These are phyloP conservation scores for Trichoderma oligosporum DNA, from an alignment of 2,329 filamentous ascomycete genomes.

Conservation along the genomic window DNA sequence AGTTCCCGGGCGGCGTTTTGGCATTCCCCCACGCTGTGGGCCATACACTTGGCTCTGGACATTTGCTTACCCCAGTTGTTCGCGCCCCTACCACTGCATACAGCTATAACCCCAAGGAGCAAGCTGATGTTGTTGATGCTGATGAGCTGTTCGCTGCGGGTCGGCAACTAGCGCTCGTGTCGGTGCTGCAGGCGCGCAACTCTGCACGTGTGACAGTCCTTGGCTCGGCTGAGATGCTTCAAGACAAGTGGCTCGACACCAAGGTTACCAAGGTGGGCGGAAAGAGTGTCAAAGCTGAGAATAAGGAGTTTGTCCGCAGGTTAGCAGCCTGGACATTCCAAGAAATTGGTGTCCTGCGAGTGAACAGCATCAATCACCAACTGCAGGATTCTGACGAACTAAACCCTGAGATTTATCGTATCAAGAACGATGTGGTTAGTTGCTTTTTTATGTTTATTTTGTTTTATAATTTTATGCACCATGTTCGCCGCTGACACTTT, in stretches of 20 bases:
- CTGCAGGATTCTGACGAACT: constrained; percentile 52
- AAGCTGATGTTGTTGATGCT: constrained; percentile 56
- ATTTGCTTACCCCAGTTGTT: constrained; percentile 76
- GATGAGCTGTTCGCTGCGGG: constrained; percentile 86
- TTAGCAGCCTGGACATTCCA: constrained; percentile 95
- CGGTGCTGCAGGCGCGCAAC: constrained; percentile 85
- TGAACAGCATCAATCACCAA: constrained; percentile 79
- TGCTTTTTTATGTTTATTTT: background rate
- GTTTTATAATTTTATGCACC: background rate
- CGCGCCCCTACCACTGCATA: constrained; percentile 83
- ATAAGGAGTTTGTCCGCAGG: constrained; percentile 80
- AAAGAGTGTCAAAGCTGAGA: constrained; percentile 61
- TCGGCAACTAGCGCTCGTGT: constrained; percentile 78
- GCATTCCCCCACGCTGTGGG: constrained; percentile 80
- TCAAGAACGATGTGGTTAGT: constrained; percentile 96
- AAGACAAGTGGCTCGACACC: constrained; percentile 84
- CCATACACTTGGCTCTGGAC: constrained; percentile 73
- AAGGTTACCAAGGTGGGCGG: constrained; percentile 62
- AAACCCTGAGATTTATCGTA: constrained; percentile 86
- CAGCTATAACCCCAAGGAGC: constrained; percentile 90
- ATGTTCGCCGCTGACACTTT: background rate
- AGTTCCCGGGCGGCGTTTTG: constrained; percentile 52
- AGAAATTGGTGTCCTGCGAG: constrained; percentile 83
- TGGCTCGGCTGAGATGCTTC: constrained; percentile 80
- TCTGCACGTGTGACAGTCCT: constrained; percentile 84